These are phyloP conservation scores for Tympanopsis confertula DNA, from an alignment of 2,329 filamentous ascomycete species.

Conservation along the genomic window DNA sequence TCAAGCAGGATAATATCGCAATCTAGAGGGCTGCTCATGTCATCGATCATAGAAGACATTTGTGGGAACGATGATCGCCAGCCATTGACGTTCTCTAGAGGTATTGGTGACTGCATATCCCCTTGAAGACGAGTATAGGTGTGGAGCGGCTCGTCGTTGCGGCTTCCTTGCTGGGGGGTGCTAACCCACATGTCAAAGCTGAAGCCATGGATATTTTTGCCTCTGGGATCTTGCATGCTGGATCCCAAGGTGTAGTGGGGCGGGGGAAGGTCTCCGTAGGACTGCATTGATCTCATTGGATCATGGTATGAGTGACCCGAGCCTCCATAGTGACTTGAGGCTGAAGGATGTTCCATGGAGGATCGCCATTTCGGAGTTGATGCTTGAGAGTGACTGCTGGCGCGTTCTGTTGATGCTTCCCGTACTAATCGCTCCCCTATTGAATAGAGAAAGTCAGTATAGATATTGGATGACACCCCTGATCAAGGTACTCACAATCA, in stretches of 20 bases:
- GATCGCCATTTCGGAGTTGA: background rate
- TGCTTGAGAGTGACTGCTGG: conserved; percentile 17
- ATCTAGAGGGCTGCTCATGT: conserved; percentile 16
- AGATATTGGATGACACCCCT: conserved; percentile 2
- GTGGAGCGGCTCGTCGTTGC: conserved; percentile 25
- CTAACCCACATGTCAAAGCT: conserved; percentile 32
- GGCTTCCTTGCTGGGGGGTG: conserved; percentile 18
- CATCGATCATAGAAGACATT: conserved; percentile 19
- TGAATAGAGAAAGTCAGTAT: conserved; percentile 2
- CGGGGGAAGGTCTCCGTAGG: conserved; percentile 19
- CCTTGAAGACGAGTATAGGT: conserved; percentile 27
- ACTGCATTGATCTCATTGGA: conserved; percentile 15
- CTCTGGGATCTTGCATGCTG: background rate
- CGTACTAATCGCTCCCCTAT: conserved; percentile 24
- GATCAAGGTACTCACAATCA: conserved; percentile 38
- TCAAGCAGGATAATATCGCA: conserved; percentile 30
- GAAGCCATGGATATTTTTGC: conserved; percentile 16
- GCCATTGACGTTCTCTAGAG: conserved; percentile 21
- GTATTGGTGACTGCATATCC: conserved; percentile 20
- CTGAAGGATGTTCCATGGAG: background rate
- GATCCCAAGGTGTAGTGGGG: conserved; percentile 6
- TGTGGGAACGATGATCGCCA: conserved; percentile 28
- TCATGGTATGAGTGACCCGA: conserved; percentile 17
- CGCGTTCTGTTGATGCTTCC: conserved; percentile 16
- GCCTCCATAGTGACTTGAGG: conserved; percentile 11